A percentile compares a stretch with the other conserved stretches of the same genome.
These are phyloP conservation scores for Aquilaria malaccensis DNA, from an alignment of 345 rosid genomes.

Conservation along the genomic window DNA sequence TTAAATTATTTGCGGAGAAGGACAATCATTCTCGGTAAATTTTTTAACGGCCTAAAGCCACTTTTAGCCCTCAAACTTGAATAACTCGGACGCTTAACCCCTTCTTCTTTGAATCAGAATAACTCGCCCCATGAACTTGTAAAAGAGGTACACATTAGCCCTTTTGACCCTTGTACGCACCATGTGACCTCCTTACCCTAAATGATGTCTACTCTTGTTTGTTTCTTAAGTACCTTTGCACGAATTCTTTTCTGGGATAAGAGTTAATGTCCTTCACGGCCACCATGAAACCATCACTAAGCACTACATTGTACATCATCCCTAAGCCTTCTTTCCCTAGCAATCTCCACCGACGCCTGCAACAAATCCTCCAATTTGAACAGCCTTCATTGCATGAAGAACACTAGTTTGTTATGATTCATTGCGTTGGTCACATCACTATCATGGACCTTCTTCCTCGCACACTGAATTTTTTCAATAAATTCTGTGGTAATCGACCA, in stretches of 20 bases:
- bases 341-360: constrained; percentile 90
- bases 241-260: constrained; percentile 80
- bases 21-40: background rate
- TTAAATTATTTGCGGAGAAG: constrained; percentile 7
- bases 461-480: constrained; percentile 50
- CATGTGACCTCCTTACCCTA: too few species aligned
- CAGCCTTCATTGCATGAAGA: constrained; percentile 62
- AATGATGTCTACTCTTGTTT: too few species aligned
- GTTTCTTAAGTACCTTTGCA: constrained; percentile 23
- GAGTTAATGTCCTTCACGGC: constrained; percentile 97
- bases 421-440: constrained; percentile 74
- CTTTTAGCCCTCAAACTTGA: too few species aligned
- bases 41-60: background rate
- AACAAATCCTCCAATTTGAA: constrained; percentile 84
- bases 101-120: too few species aligned
- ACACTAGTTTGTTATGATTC: constrained; percentile 67
- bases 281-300: constrained; percentile 63
- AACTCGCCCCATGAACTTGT: background rate
- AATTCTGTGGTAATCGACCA: constrained; percentile 50
- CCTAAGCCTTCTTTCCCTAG: constrained; percentile 90
- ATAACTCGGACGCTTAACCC: too few species aligned
- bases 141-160: too few species aligned
- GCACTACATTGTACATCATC: constrained; percentile 85
- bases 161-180: too few species aligned
- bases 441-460: constrained; percentile 38